Conservation (phyloP, 106 monocot species). For the Narthecium ossifragum region DNA sequence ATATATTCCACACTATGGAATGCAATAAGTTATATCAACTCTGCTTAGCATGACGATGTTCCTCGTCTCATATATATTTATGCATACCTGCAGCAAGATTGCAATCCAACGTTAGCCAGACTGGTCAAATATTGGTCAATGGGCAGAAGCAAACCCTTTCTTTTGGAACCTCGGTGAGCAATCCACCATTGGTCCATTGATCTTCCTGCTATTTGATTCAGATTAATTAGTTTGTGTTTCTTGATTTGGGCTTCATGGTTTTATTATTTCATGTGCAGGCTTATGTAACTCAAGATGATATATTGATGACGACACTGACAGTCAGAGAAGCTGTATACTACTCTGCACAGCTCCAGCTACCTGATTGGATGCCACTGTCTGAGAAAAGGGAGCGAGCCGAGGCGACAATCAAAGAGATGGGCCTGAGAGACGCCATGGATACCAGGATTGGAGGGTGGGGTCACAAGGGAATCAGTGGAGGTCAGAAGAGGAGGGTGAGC, state of each 20-base stretch:
- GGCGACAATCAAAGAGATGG: no score
- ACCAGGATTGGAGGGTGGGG: no score
- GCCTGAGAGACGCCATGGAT: no score
- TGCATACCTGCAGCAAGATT: conserved; percentile 18
- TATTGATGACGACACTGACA: conserved; percentile 20
- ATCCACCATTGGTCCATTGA: not conserved
- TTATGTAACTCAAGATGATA: no score
- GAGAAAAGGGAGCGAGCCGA: conserved; percentile 12
- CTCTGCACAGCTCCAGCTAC: no score
- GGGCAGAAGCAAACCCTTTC: conserved; percentile 20
- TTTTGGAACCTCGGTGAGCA: conserved; percentile 24
- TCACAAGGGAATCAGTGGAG: no score
- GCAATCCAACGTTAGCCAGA: conserved; percentile 7
- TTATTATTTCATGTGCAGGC: no score
- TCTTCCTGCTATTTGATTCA: not conserved
- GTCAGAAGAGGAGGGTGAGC: no score
- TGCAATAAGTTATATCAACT: not conserved
- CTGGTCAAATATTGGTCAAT: conserved; percentile 21
- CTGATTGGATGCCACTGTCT: not conserved
- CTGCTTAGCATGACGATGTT: not conserved
- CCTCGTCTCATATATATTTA: not conserved
- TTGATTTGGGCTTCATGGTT: no score
- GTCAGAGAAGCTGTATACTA: no score
- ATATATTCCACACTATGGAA: no score
- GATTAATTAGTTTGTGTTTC: no score